Evolutionary conservation across 176 grass and related monocot genomes (phyloP).

Genomic region (Avena eriantha): DNA sequence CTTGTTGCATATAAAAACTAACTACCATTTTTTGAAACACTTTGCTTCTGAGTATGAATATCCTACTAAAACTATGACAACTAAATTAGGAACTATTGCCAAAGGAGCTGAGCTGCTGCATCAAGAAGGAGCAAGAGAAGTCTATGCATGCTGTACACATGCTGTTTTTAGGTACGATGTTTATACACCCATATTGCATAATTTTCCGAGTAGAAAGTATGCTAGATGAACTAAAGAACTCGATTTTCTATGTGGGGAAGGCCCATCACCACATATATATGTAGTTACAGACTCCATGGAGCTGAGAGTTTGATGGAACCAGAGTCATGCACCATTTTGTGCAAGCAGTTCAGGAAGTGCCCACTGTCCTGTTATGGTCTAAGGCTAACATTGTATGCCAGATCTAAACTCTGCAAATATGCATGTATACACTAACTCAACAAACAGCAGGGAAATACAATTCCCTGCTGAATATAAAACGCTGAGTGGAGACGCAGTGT

Average conservation of each 20-base stretch:
- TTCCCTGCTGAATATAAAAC: background rate
- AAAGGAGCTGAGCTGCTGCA: constrained; percentile 95
- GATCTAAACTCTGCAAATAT: background rate
- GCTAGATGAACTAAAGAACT: constrained; percentile 23
- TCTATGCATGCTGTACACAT: constrained; percentile 99
- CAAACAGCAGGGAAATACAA: background rate
- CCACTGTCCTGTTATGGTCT: background rate
- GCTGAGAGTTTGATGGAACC: constrained; percentile 4
- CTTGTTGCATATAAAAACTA: constrained; percentile 14
- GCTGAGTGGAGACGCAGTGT: background rate
- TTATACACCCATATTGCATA: background rate
- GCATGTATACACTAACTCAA: background rate
- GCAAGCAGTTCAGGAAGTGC: background rate
- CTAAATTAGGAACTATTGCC: constrained; percentile 80
- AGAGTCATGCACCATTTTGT: background rate
- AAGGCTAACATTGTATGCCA: background rate
- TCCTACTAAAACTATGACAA: constrained; percentile 37
- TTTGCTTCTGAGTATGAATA: constrained; percentile 23
- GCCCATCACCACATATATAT: background rate
- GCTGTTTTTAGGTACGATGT: constrained; percentile 90
- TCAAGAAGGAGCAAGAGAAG: constrained; percentile 99
- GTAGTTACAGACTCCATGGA: constrained; percentile 16
- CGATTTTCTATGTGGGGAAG: background rate
- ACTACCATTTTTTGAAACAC: constrained; percentile 8
- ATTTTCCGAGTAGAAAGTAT: background rate